Conservation (phyloP, 805 yeast genomes). For the Yarrowia alimentaria region DNA sequence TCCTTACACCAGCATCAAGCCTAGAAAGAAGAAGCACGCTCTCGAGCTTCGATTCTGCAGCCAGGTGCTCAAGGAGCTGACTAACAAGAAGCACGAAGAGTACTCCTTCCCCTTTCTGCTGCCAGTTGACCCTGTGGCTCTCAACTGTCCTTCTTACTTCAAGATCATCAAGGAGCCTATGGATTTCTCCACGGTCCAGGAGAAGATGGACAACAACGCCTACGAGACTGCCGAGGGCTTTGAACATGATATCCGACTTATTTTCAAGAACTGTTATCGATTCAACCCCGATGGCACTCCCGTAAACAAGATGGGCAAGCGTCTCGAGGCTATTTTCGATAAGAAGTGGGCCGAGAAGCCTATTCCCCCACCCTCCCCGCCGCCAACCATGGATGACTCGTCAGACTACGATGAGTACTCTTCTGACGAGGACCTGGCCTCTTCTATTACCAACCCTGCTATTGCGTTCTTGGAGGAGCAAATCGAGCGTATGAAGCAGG, state of each 20-base stretch:
- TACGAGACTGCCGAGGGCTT: constrained; percentile 88
- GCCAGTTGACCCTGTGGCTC: constrained; percentile 94
- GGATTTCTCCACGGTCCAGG: constrained; percentile 85
- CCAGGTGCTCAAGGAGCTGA: constrained; percentile 76
- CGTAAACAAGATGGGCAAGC: constrained; percentile 92
- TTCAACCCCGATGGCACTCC: constrained; percentile 98
- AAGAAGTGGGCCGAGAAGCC: constrained; percentile 88
- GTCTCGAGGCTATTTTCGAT: constrained; percentile 80
- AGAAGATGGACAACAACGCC: constrained; percentile 78
- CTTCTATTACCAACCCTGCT: constrained; percentile 77
- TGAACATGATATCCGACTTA: constrained; percentile 75
- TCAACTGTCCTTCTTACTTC: constrained; percentile 85
- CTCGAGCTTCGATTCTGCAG: constrained; percentile 86
- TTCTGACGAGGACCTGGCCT: constrained; percentile 42
- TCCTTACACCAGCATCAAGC: constrained; percentile 79
- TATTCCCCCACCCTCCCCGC: constrained; percentile 60
- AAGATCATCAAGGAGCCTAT: constrained; percentile 88
- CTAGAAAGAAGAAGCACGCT: constrained; percentile 86
- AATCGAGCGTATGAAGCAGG: constrained; percentile 77
- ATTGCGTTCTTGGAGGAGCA: constrained; percentile 87
- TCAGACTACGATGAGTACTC: constrained; percentile 45
- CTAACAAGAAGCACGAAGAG: constrained; percentile 76
- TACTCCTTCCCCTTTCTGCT: constrained; percentile 86
- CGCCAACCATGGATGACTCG: constrained; percentile 46
- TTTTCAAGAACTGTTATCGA: constrained; percentile 82